Percentiles rank a stretch among this genome's conserved stretches.
These are phyloP conservation scores for Triticum timopheevii DNA, from an alignment of 176 grass and related monocot species.

Conservation along the genomic window DNA sequence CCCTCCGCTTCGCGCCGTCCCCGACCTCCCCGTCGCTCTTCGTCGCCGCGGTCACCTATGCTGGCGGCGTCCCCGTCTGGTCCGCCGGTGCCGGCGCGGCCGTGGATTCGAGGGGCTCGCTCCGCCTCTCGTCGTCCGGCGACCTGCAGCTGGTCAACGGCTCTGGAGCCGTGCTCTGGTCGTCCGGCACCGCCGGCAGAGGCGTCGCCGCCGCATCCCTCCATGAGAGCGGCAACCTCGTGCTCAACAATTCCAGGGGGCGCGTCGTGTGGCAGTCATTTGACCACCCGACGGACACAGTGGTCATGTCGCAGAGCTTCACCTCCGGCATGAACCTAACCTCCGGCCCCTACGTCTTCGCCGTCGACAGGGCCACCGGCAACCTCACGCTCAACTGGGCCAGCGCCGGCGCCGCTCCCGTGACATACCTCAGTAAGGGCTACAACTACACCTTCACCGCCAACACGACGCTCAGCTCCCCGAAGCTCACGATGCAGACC, in stretches of 20 bases:
- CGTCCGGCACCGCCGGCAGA: conserved; percentile 38
- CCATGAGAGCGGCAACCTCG: conserved; percentile 55
- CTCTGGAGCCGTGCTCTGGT: conserved; percentile 64
- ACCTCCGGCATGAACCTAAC: conserved; percentile 38
- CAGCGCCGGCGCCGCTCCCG: not conserved
- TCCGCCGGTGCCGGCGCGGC: conserved; percentile 39
- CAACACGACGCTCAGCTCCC: conserved; percentile 40
- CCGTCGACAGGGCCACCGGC: conserved; percentile 38
- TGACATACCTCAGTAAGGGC: conserved; percentile 76
- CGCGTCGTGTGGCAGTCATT: conserved; percentile 68
- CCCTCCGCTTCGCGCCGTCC: conserved; percentile 55
- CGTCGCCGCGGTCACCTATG: conserved; percentile 64
- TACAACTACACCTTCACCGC: conserved; percentile 69
- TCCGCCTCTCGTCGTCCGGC: conserved; percentile 59
- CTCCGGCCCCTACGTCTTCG: conserved; percentile 58
- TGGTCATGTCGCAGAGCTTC: conserved; percentile 72
- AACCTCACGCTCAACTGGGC: conserved; percentile 74
- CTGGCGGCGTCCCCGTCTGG: conserved; percentile 54
- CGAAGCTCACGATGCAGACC: conserved; percentile 54
- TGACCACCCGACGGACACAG: conserved; percentile 70
- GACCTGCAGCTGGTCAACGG: conserved; percentile 73
- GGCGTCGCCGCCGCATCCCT: conserved; percentile 55
- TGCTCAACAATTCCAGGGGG: conserved; percentile 45
- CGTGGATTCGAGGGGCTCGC: conserved; percentile 61
- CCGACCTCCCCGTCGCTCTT: conserved; percentile 49